Evolutionary conservation across 139 green algal genomes (phyloP).

Genomic region (Nannochloris sp.): DNA sequence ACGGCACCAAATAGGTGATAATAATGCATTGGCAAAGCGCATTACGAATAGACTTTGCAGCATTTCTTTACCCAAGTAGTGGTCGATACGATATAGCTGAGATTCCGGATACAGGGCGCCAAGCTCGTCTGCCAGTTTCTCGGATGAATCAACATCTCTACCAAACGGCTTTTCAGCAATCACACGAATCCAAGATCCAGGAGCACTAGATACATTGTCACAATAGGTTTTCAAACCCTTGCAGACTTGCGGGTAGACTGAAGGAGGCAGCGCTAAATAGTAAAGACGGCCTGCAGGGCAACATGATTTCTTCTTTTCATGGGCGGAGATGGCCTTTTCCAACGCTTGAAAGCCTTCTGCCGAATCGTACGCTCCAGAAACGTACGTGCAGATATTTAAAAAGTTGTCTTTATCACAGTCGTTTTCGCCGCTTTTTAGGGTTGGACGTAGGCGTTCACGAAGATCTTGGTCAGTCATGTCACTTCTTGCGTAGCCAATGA

Average conservation of each 20-base stretch:
- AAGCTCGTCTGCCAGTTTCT: slow-evolving; percentile 70
- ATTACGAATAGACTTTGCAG: slow-evolving; percentile 95
- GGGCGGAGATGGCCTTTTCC: slow-evolving; percentile 22
- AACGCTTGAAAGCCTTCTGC: slow-evolving; percentile 50
- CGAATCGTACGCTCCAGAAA: slow-evolving; percentile 50
- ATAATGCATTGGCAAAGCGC: slow-evolving; percentile 90
- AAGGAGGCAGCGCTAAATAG: slow-evolving; percentile 92
- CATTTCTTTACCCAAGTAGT: slow-evolving; percentile 98
- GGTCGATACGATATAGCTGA: slow-evolving; percentile 93
- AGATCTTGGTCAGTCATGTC: slow-evolving; percentile 57
- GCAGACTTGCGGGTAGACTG: slow-evolving; percentile 85
- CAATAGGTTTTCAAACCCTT: slow-evolving; percentile 10
- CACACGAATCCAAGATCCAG: slow-evolving; percentile 37
- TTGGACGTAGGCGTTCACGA: slow-evolving; percentile 39
- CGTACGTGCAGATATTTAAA: slow-evolving; percentile 56
- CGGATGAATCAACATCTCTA: slow-evolving; percentile 4
- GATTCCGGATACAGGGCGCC: slow-evolving; percentile 75
- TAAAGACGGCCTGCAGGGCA: slow-evolving; percentile 66
- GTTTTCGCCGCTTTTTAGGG: slow-evolving; percentile 26
- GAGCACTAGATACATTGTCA: neutral
- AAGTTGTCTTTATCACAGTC: slow-evolving; percentile 42
- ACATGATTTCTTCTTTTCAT: slow-evolving; percentile 27
- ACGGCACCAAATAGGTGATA: slow-evolving; percentile 73
- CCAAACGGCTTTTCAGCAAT: slow-evolving; percentile 37
- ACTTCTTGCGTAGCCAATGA: slow-evolving; percentile 78